Evolutionary conservation across 2,329 filamentous ascomycete genomes (phyloP), one percentile per base, ranked within the genome.

Genomic region (Purpureocillium lavendulum): DNA sequence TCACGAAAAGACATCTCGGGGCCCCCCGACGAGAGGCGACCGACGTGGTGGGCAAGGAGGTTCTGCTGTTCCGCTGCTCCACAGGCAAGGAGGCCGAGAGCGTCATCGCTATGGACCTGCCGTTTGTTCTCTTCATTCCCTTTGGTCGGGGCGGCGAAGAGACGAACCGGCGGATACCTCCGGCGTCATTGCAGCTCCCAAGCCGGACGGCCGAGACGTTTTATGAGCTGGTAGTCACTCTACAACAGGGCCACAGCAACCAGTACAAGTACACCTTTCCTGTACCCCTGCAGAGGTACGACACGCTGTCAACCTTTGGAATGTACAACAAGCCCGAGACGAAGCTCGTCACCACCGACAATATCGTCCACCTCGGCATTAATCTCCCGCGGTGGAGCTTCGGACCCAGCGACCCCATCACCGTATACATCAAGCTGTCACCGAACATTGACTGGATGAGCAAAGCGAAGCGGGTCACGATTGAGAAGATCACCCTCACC

Each of bases 311-410:
- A 32, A 97, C 92, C 2, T 98, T 98, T 66, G 92, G 92, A 63
- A 97, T 97, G 92, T 98, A 97, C 70, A 97, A 97, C 65, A 83
- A 88, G 40, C 90, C 89, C 13, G 90, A 96, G 61, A 84, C 84
- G 43, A 87, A 87, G 40, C 84, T 94, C 53, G 78, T 82, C 44
- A 86, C 88, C 26, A 80, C 84, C 38, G 92, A 97, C 65, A 92
- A 94, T 60, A 69, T 97, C 40, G 87, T 97, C 44, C 94, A 87
- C 8, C 69, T 97, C 40, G 87, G 86, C 34, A 94, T 96, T 50
- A 94, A 88, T 45, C 70, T 98, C 49, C 90, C 92, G 17, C 80
- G 88, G 45, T 96, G 90, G 88, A 96, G 89, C 46, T 98, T 97
- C 59, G 92, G 92, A 1, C 92, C 92, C 4, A 74, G 90, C 44